A percentile compares a stretch with the other conserved stretches of the same genome.
Conservation (phyloP, 441 rosid species). For the Kokia cookei region DNA sequence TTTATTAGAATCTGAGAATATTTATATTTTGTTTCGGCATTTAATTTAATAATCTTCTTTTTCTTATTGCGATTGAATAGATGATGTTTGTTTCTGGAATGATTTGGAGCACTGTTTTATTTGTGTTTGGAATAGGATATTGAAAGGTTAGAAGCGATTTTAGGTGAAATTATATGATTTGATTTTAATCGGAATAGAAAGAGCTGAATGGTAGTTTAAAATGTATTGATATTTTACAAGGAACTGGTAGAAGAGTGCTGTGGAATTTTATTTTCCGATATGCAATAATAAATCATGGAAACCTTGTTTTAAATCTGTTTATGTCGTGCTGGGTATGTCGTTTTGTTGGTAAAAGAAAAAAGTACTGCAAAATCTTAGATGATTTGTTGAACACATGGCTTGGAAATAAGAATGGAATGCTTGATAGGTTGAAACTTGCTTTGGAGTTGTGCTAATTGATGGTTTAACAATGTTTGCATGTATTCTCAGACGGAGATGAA, state of each 20-base stretch:
- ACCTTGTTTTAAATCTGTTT: neutral
- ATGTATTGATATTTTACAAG: neutral
- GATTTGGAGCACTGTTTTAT: neutral
- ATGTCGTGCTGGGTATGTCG: neutral
- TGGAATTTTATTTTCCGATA: neutral
- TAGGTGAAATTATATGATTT: neutral
- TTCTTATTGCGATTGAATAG: neutral
- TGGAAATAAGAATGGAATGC: neutral
- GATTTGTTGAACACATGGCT: neutral
- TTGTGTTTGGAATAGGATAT: neutral
- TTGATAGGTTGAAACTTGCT: neutral
- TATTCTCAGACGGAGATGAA: conserved; percentile 58
- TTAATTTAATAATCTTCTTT: neutral
- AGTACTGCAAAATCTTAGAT: neutral
- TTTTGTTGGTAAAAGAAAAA: neutral
- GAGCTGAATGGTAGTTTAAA: neutral
- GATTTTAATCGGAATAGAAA: neutral
- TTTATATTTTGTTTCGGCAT: neutral
- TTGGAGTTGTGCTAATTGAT: conserved; percentile 2
- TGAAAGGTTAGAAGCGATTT: neutral
- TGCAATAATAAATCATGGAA: neutral
- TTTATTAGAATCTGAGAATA: neutral
- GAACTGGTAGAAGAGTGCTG: neutral
- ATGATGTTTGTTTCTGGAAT: neutral
- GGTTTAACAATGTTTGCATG: neutral